phyloP scores from a whole-genome alignment of 2,329 filamentous ascomycete species.

The Penicillium aurantiogriseum region DNA sequence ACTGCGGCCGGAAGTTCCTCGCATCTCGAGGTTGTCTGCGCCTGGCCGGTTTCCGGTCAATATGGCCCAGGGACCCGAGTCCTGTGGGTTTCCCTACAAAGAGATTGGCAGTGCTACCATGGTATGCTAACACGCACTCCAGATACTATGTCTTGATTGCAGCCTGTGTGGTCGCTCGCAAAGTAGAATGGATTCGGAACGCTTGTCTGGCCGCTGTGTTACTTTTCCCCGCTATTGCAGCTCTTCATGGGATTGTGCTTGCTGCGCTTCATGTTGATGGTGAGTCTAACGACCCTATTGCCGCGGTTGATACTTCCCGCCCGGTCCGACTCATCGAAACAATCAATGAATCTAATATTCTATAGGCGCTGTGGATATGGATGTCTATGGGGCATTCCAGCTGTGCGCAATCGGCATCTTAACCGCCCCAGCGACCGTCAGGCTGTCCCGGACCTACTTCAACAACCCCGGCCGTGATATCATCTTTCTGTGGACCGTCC shows the following conservation, averaged over 20 bases:
- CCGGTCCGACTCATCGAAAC: background rate
- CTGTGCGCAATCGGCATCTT: conserved; percentile 65
- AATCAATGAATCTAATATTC: conserved; percentile 1
- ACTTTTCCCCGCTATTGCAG: conserved; percentile 62
- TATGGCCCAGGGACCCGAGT: conserved; percentile 43
- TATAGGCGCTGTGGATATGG: conserved; percentile 64
- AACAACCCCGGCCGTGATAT: conserved; percentile 62
- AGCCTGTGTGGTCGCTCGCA: conserved; percentile 62
- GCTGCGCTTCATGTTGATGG: conserved; percentile 59
- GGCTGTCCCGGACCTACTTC: conserved; percentile 63
- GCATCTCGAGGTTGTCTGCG: conserved; percentile 40
- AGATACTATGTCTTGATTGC: conserved; percentile 65
- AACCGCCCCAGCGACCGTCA: conserved; percentile 62
- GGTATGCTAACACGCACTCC: conserved; percentile 8
- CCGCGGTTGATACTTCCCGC: background rate
- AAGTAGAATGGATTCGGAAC: conserved; percentile 60
- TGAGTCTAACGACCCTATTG: conserved; percentile 35
- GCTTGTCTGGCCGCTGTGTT: conserved; percentile 63
- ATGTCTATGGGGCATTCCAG: conserved; percentile 67
- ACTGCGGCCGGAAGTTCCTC: conserved; percentile 12
- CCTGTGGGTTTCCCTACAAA: conserved; percentile 32
- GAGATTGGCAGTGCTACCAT: background rate
- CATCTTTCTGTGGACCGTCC: conserved; percentile 64
- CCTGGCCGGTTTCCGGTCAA: conserved; percentile 46
- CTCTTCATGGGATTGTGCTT: conserved; percentile 63